phyloP scores from a whole-genome alignment of 1,284 basidiomycete genomes.

The Rhizoctonia solani region DNA sequence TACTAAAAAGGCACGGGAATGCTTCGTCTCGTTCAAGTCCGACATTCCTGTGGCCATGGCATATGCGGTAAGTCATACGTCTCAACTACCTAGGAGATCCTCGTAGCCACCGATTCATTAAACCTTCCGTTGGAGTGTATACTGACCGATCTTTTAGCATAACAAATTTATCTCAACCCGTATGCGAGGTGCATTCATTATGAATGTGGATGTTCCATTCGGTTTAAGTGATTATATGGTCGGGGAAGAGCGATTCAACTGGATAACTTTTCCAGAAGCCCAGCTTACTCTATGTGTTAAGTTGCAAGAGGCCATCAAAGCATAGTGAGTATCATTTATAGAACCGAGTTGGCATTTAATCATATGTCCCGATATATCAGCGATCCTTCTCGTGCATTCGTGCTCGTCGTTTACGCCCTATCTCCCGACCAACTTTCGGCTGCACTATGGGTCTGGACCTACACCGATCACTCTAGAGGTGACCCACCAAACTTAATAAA shows the following conservation, averaged over 20 bases:
- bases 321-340: not conserved
- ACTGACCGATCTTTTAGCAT: conserved; percentile 3
- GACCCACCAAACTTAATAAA: not conserved
- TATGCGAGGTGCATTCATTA: conserved; percentile 17
- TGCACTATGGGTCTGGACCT: conserved; percentile 21
- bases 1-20: conserved; percentile 1
- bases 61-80: conserved; percentile 28
- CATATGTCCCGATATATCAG: not conserved
- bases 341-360: not conserved
- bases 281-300: conserved; percentile 20
- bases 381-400: conserved; percentile 14
- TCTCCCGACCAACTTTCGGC: conserved; percentile 18
- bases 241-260: conserved; percentile 10
- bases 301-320: conserved; percentile 13
- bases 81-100: not conserved
- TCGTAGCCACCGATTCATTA: not conserved
- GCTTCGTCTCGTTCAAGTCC: not conserved
- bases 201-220: conserved; percentile 1
- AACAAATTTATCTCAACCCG: conserved; percentile 7
- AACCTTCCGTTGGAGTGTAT: not conserved
- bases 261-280: conserved; percentile 9
- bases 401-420: conserved; percentile 13
- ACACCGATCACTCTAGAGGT: not conserved
- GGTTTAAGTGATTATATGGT: conserved; percentile 3
- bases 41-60: not conserved